Base-by-base conservation (phyloP, 1,284 basidiomycete species). In the Kalmanozyma brasiliensis region DNA sequence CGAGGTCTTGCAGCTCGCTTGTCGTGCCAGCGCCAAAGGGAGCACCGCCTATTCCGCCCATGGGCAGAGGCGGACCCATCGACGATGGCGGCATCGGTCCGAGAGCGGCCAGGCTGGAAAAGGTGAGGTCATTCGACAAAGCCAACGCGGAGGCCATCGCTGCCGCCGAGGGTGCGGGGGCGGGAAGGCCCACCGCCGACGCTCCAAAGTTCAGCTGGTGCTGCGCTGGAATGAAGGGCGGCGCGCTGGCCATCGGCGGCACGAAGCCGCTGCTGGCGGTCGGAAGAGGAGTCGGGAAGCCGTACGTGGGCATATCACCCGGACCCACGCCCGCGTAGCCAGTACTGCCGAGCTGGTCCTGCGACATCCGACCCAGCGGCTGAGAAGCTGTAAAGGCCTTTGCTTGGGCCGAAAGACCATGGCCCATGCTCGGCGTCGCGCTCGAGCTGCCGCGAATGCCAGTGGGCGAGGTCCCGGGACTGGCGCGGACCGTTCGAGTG, bases 1-100 rank as follows among this genome's bases (percentile, higher is more conserved):
- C 94, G 13, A 96, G 88, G 20, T 94, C 92, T 43, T 61, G 66
- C 57, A 74, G 53, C n/a, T 48, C 62, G 17, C 51, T 48, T 14
- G 53, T 24, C 10, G 49, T 42, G 32, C 62, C 53, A 36, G 49
- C 37, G 24, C 57, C 40, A 20, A 51, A 36, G 7, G 52, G 24
- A 36, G 35, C 40, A 22, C 52, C 52, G 10, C 32, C 44, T 36
- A 26, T 32, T 29, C 55, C 55, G 17, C 51, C 60, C 7, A 44
- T 42, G 11, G 52, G 43, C 4, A 34, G 53, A 13, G 49, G 45
- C 8, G 55, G 45, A 29, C 59, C 64, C 59, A 61, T 65, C 40
- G 64, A 67, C 32, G 53, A 47, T 4, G 68, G 68, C 30, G 72
- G 57, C 55, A 72, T 52, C 6, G 72, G 66, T n/a, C 68, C 74